These are phyloP conservation scores for Saturnispora halmiae DNA, from an alignment of 805 yeast genomes.

Conservation along the genomic window DNA sequence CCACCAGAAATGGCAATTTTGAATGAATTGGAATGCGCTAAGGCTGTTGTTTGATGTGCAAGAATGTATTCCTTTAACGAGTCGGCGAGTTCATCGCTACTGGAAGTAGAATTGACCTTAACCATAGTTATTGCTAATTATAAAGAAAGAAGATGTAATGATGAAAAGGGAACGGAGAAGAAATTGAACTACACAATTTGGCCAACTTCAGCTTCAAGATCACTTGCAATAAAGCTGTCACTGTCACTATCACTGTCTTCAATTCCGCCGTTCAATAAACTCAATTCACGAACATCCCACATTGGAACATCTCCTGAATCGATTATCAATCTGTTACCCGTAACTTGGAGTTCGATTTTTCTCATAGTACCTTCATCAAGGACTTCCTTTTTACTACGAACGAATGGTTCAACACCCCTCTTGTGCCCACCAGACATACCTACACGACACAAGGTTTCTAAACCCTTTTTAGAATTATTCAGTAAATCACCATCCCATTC, in stretches of 20 bases:
- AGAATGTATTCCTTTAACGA: constrained; percentile 59
- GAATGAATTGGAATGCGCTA: constrained; percentile 39
- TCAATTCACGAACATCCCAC: constrained; percentile 25
- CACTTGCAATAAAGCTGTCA: background rate
- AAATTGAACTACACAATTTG: background rate
- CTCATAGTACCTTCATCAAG: constrained; percentile 6
- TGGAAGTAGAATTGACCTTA: background rate
- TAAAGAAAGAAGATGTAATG: too few relatives aligned
- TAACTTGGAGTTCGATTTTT: constrained; percentile 14
- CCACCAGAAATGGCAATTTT: constrained; percentile 87
- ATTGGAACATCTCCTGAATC: constrained; percentile 16
- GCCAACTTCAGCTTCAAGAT: background rate
- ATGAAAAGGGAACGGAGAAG: too few relatives aligned
- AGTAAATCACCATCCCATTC: constrained; percentile 66
- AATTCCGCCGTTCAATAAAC: constrained; percentile 10
- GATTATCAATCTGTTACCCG: constrained; percentile 11
- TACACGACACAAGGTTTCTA: constrained; percentile 79
- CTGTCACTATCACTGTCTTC: constrained; percentile 4
- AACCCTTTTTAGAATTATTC: constrained; percentile 53
- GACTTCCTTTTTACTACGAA: constrained; percentile 1
- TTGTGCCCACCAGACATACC: constrained; percentile 90
- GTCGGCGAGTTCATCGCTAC: constrained; percentile 48
- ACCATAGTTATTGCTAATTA: too few relatives aligned
- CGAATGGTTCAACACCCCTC: constrained; percentile 28
- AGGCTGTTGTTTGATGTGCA: constrained; percentile 50